Conservation (phyloP, 2,329 filamentous ascomycete species). For the Parastagonospora avenae region DNA sequence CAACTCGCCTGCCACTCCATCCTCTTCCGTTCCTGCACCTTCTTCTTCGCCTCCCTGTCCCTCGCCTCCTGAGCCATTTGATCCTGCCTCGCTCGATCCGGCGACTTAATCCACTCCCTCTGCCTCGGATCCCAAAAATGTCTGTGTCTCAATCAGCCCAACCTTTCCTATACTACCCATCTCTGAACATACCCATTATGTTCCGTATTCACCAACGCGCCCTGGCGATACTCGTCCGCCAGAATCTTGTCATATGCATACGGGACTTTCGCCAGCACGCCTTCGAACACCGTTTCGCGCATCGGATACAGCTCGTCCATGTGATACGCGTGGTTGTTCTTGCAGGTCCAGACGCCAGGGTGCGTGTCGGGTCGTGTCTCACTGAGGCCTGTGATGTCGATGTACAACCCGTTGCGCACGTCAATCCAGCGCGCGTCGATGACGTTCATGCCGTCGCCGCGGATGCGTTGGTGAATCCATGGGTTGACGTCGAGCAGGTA, state of each 20-base stretch:
- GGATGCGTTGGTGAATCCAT: slow-evolving; percentile 64
- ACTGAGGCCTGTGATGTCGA: slow-evolving; percentile 79
- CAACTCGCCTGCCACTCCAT: slow-evolving; percentile 24
- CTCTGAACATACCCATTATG: slow-evolving; percentile 60
- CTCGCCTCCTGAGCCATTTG: slow-evolving; percentile 18
- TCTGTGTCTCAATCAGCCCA: slow-evolving; percentile 45
- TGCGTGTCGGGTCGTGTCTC: slow-evolving; percentile 64
- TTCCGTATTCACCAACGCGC: slow-evolving; percentile 64
- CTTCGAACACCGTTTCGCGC: slow-evolving; percentile 75
- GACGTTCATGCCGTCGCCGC: slow-evolving; percentile 73
- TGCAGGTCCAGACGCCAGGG: slow-evolving; percentile 76
- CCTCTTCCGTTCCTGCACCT: slow-evolving; percentile 16
- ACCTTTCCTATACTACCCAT: not conserved
- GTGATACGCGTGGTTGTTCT: slow-evolving; percentile 76
- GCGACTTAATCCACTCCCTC: slow-evolving; percentile 63
- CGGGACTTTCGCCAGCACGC: slow-evolving; percentile 71
- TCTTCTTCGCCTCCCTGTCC: slow-evolving; percentile 13
- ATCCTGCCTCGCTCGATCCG: slow-evolving; percentile 18
- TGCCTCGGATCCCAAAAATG: slow-evolving; percentile 64
- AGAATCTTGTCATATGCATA: slow-evolving; percentile 70
- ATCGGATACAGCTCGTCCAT: slow-evolving; percentile 77
- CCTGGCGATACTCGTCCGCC: slow-evolving; percentile 68
- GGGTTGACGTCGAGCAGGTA: slow-evolving; percentile 83
- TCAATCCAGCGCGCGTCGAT: slow-evolving; percentile 89
- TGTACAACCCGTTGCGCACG: slow-evolving; percentile 73